These are phyloP conservation scores for Excoecaria agallocha DNA, from an alignment of 345 rosid genomes.

Conservation along the genomic window DNA sequence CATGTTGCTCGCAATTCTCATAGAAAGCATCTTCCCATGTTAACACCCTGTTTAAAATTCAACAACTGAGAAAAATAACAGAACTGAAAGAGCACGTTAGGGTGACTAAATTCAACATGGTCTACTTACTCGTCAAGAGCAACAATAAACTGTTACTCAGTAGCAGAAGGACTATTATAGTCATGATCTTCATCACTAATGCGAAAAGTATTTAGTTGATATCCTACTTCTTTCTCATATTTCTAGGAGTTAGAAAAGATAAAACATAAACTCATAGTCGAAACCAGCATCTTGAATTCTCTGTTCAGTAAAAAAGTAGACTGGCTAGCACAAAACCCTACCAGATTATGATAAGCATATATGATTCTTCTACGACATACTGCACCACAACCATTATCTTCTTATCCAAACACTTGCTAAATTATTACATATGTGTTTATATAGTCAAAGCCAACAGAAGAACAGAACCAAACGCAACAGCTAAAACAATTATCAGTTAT, in stretches of 20 bases:
- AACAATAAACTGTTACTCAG: background rate
- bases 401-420: background rate
- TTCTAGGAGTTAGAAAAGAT: background rate
- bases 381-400: background rate
- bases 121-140: background rate
- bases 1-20: slow-evolving; percentile 43
- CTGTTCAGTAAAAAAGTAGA: background rate
- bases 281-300: background rate
- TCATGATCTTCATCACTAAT: too few species aligned
- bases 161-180: too few species aligned
- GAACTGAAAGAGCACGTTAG: background rate
- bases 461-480: background rate
- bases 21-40: slow-evolving; percentile 89
- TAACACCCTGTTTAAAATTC: slow-evolving; percentile 59
- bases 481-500: background rate
- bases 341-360: background rate
- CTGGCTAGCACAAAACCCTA: background rate
- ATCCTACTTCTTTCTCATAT: too few species aligned
- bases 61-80: background rate
- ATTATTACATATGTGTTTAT: background rate
- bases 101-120: background rate
- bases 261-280: background rate
- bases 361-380: background rate
- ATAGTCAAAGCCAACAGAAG: background rate
- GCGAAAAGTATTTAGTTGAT: too few species aligned